Evolutionary conservation across 441 rosid species (phyloP).

Genomic region (Populus trichocarpa): DNA sequence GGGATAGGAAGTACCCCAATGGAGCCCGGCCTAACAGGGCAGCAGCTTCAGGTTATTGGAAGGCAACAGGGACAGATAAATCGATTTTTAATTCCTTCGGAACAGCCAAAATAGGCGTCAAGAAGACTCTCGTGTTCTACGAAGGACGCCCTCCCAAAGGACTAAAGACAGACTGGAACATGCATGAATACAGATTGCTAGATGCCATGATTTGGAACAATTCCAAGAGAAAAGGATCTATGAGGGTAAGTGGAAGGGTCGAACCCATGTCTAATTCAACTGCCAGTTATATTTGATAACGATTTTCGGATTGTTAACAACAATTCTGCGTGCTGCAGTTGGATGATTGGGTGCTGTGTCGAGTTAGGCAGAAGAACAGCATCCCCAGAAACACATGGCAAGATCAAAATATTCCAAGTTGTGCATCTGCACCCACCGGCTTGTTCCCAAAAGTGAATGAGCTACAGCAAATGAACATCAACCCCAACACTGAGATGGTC

Average conservation of each 20-base stretch:
- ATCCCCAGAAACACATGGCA: conserved; percentile 18
- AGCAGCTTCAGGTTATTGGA: conserved; percentile 54
- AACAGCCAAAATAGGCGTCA: conserved; percentile 40
- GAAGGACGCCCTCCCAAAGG: conserved; percentile 45
- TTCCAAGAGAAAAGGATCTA: conserved; percentile 34
- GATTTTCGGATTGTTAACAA: not conserved
- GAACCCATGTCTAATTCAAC: not conserved
- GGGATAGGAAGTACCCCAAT: conserved; percentile 55
- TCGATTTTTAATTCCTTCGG: conserved; percentile 35
- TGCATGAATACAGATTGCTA: conserved; percentile 48
- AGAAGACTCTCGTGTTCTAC: conserved; percentile 54
- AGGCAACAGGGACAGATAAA: conserved; percentile 47
- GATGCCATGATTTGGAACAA: conserved; percentile 20
- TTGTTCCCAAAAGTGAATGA: conserved; percentile 15
- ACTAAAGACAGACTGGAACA: conserved; percentile 47
- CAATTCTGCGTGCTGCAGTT: conserved; percentile 26
- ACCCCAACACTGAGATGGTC: conserved; percentile 19
- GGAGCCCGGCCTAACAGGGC: conserved; percentile 53
- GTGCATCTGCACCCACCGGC: conserved; percentile 5
- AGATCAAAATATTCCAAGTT: conserved; percentile 18
- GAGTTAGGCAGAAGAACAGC: conserved; percentile 34
- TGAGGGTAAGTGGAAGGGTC: conserved; percentile 41
- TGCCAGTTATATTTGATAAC: not conserved
- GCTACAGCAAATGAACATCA: conserved; percentile 9
- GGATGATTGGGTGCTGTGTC: conserved; percentile 60